Evolutionary conservation across 2,329 filamentous ascomycete species (phyloP).

Genomic region (Aspergillus versicolor): DNA sequence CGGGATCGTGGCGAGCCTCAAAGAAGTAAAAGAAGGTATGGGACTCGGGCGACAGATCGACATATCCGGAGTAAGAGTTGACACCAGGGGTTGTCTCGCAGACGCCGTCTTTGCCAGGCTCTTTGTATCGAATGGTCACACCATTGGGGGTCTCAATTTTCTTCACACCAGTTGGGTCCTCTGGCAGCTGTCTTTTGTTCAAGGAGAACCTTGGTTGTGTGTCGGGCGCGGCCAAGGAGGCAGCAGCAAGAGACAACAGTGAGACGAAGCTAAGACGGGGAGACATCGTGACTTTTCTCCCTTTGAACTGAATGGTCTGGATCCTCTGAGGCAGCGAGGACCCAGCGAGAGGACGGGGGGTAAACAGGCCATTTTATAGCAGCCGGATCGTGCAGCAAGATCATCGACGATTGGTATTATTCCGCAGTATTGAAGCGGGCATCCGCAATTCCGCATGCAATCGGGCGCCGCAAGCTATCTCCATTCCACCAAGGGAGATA

Average conservation of each 20-base stretch:
- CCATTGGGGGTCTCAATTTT: constrained; percentile 42
- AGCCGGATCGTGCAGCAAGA: not conserved
- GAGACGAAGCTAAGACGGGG: constrained; percentile 20
- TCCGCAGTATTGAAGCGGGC: not conserved
- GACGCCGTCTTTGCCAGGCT: constrained; percentile 51
- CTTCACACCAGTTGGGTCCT: constrained; percentile 38
- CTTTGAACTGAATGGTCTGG: not conserved
- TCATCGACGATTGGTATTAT: not conserved
- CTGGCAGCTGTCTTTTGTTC: constrained; percentile 34
- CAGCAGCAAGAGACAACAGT: constrained; percentile 22
- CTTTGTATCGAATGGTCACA: constrained; percentile 58
- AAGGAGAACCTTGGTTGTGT: constrained; percentile 13
- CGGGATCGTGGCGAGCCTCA: constrained; percentile 53
- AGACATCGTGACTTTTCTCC: constrained; percentile 17
- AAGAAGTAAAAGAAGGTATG: constrained; percentile 60
- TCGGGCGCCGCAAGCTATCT: not conserved
- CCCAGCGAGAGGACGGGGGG: not conserved
- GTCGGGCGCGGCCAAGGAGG: constrained; percentile 8
- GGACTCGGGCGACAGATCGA: constrained; percentile 52
- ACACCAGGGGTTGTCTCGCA: constrained; percentile 58
- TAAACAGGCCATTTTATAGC: constrained; percentile 7
- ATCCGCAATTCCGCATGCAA: not conserved
- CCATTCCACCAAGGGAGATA: not conserved
- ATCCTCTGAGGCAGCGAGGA: not conserved
- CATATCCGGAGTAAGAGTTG: constrained; percentile 57